Percentiles rank a stretch among this genome's conserved stretches.
Conservation (phyloP, 1,139 yeast genomes). For the Yamadazyma sp. region DNA sequence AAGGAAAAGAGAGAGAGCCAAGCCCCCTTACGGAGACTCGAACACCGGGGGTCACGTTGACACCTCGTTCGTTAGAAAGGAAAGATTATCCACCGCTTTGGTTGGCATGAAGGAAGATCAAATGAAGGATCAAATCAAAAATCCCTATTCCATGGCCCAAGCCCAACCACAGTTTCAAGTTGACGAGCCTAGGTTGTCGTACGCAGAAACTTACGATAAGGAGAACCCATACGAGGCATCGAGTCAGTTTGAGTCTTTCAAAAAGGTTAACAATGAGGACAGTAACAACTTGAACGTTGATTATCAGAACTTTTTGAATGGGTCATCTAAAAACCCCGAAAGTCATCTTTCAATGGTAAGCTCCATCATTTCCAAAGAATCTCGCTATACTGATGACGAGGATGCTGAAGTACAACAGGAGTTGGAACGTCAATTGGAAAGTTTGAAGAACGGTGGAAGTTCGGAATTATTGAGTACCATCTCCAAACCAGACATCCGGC, state of each 20-base stretch:
- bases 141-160: too few species aligned
- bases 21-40: conserved; percentile 12
- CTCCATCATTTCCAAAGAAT: conserved; percentile 42
- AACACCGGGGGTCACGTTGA: conserved; percentile 8
- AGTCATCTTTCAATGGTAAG: conserved; percentile 46
- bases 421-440: conserved; percentile 40
- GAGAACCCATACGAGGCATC: conserved; percentile 6
- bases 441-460: conserved; percentile 32
- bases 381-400: conserved; percentile 32
- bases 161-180: conserved; percentile 2
- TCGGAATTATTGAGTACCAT: conserved; percentile 6
- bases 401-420: conserved; percentile 41
- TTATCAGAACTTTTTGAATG: conserved; percentile 30
- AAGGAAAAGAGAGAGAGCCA: conserved; percentile 5
- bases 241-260: conserved; percentile 18
- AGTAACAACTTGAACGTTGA: conserved; percentile 21
- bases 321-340: conserved; percentile 16
- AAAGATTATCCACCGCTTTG: conserved; percentile 31
- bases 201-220: conserved; percentile 2
- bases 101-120: conserved; percentile 30
- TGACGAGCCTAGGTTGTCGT: conserved; percentile 11
- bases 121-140: conserved; percentile 14
- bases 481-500: background rate
- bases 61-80: conserved; percentile 8
- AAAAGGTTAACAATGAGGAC: conserved; percentile 9